Conservation (phyloP, 306 rosid species). For the Pyrus bretschneideri region DNA sequence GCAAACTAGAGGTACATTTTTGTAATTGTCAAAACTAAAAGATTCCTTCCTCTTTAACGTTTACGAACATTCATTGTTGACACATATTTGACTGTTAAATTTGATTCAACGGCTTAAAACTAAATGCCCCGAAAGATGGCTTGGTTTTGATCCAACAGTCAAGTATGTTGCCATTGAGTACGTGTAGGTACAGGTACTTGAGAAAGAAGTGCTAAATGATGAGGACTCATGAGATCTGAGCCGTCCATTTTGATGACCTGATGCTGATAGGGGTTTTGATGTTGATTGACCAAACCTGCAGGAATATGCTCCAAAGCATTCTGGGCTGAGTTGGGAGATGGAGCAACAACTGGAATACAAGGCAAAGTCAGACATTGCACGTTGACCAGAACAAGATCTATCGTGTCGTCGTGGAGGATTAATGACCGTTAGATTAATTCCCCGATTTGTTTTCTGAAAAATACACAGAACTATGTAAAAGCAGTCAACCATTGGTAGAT, state of each 20-base stretch:
- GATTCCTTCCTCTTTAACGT: no score
- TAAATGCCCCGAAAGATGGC: no score
- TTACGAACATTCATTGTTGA: accelerated
- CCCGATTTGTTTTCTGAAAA: slow-evolving; percentile 3
- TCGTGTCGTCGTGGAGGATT: slow-evolving; percentile 2
- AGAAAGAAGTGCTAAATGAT: no score
- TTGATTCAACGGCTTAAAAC: no score
- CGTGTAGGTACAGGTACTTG: no score
- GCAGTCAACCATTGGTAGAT: slow-evolving; percentile 3
- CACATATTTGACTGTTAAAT: no score
- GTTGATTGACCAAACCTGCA: slow-evolving; percentile 15
- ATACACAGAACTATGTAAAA: background rate
- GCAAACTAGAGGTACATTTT: slow-evolving; percentile 73
- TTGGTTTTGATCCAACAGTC: no score
- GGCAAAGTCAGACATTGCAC: slow-evolving; percentile 70
- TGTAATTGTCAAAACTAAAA: background rate
- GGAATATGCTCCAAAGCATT: slow-evolving; percentile 66
- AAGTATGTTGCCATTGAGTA: no score
- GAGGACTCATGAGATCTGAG: slow-evolving; percentile 7
- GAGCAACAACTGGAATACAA: slow-evolving; percentile 69
- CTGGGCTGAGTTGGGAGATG: slow-evolving; percentile 77
- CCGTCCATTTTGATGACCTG: slow-evolving; percentile 9
- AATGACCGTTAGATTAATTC: slow-evolving; percentile 26
- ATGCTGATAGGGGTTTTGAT: background rate
- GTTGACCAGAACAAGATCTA: slow-evolving; percentile 34